Evolutionary conservation across 805 yeast species (phyloP).

Genomic region (Saccharomycopsis oosterbeekiorum): DNA sequence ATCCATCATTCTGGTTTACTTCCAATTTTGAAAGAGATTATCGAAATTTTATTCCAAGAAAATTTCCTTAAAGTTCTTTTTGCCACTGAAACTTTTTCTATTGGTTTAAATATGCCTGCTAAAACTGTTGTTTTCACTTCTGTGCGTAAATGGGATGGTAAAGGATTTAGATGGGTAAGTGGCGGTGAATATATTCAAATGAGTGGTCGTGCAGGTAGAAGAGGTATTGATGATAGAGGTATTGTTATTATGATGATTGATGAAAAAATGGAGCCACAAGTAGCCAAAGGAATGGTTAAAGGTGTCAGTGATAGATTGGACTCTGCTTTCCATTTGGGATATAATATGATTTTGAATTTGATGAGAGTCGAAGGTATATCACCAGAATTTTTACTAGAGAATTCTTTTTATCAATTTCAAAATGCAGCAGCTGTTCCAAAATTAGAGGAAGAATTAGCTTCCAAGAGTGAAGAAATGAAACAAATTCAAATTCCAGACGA

Average conservation of each 20-base stretch:
- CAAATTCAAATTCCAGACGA: slow-evolving; percentile 62
- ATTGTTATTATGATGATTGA: slow-evolving; percentile 99
- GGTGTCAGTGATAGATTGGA: slow-evolving; percentile 97
- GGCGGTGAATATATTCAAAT: slow-evolving; percentile 99
- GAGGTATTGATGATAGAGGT: slow-evolving; percentile 99
- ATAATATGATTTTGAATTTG: slow-evolving; percentile 91
- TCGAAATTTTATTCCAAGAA: slow-evolving; percentile 93
- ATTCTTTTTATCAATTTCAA: slow-evolving; percentile 92
- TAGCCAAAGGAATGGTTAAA: slow-evolving; percentile 98
- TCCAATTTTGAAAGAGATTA: slow-evolving; percentile 89
- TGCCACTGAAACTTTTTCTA: slow-evolving; percentile 97
- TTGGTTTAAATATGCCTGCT: slow-evolving; percentile 98
- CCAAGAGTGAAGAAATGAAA: slow-evolving; percentile 39
- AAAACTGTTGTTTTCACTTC: slow-evolving; percentile 97
- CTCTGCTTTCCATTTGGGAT: slow-evolving; percentile 95
- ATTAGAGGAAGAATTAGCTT: slow-evolving; percentile 58
- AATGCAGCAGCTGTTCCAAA: slow-evolving; percentile 84
- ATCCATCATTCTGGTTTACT: slow-evolving; percentile 95
- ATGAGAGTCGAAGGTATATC: slow-evolving; percentile 97
- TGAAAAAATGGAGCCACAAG: slow-evolving; percentile 98
- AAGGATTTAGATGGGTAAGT: slow-evolving; percentile 95
- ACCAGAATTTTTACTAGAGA: slow-evolving; percentile 93
- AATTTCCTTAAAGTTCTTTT: slow-evolving; percentile 89
- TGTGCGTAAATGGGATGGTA: slow-evolving; percentile 98
- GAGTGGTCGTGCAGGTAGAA: slow-evolving; percentile 99